Percentiles rank a stretch among this genome's conserved stretches.
Conservation (phyloP, 1,284 basidiomycete species). For the Cryptococcus wingfieldii region DNA sequence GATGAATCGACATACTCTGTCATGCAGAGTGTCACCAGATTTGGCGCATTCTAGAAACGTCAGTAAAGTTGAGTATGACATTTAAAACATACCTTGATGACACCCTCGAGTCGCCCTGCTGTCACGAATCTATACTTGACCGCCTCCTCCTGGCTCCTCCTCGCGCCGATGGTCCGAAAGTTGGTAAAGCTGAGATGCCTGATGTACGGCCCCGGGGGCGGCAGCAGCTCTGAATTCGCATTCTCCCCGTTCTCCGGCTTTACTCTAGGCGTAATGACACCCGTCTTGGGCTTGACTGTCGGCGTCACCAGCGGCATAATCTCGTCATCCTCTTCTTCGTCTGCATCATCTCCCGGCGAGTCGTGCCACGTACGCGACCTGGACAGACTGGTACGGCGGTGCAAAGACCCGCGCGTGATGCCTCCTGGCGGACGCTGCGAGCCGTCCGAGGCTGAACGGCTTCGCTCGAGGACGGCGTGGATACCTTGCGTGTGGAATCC, state of each 20-base stretch:
- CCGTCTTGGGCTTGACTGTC: not conserved
- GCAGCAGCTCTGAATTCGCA: conserved; percentile 39
- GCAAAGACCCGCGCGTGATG: not conserved
- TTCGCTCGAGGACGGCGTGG: conserved; percentile 31
- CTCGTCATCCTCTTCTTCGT: conserved; percentile 18
- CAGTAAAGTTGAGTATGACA: not conserved
- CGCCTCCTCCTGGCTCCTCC: conserved; percentile 84
- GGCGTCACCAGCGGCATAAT: conserved; percentile 12
- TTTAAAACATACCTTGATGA: conserved; percentile 62
- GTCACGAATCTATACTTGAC: conserved; percentile 89
- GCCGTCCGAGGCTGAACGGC: conserved; percentile 15
- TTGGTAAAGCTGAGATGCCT: conserved; percentile 37
- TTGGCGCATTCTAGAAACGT: conserved; percentile 68
- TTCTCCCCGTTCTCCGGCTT: conserved; percentile 10
- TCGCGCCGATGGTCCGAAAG: conserved; percentile 68
- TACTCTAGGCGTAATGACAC: not conserved
- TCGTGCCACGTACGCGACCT: conserved; percentile 1
- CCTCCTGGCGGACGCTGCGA: not conserved
- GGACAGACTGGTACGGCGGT: not conserved
- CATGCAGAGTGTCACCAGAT: conserved; percentile 75
- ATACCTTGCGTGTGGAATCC: conserved; percentile 34
- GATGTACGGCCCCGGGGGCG: conserved; percentile 44
- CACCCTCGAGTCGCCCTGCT: conserved; percentile 71
- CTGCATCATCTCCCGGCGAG: conserved; percentile 8
- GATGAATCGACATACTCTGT: conserved; percentile 96